Evolutionary conservation across 1,284 basidiomycete species (phyloP).

Genomic region (Cutaneotrichosporon cavernicola): DNA sequence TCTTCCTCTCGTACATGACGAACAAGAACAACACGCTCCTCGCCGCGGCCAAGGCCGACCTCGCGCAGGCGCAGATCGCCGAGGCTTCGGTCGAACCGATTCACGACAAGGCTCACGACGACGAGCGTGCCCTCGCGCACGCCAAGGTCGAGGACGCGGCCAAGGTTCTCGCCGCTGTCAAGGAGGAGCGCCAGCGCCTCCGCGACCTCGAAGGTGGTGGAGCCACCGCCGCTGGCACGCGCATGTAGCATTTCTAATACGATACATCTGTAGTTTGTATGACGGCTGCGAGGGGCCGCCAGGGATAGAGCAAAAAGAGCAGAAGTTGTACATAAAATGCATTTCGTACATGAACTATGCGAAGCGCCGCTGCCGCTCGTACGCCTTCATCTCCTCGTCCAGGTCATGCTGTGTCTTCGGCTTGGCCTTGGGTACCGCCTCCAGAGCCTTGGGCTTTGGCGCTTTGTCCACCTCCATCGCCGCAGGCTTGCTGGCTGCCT

Average conservation of each 20-base stretch:
- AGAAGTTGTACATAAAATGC: neutral
- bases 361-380: constrained; percentile 43
- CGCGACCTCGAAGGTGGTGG: constrained; percentile 36
- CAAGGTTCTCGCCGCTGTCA: constrained; percentile 26
- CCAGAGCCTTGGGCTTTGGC: constrained; percentile 11
- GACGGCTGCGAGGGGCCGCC: constrained; percentile 13
- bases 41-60: constrained; percentile 23
- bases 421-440: constrained; percentile 25
- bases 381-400: constrained; percentile 48
- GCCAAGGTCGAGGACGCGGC: constrained; percentile 26
- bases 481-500: constrained; percentile 3
- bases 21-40: constrained; percentile 42
- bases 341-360: constrained; percentile 16
- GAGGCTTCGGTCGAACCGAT: constrained; percentile 23
- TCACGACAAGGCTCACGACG: constrained; percentile 11
- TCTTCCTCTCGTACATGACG: constrained; percentile 43
- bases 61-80: constrained; percentile 30
- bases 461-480: constrained; percentile 33
- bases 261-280: neutral
- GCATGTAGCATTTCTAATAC: constrained; percentile 26
- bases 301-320: neutral
- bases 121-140: constrained; percentile 16
- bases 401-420: constrained; percentile 45
- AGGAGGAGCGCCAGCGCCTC: constrained; percentile 29
- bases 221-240: constrained; percentile 37